Evolutionary conservation across 106 monocot genomes (phyloP), one percentile per base, ranked within the genome.

Genomic region (Apostasia shenzhenica): DNA sequence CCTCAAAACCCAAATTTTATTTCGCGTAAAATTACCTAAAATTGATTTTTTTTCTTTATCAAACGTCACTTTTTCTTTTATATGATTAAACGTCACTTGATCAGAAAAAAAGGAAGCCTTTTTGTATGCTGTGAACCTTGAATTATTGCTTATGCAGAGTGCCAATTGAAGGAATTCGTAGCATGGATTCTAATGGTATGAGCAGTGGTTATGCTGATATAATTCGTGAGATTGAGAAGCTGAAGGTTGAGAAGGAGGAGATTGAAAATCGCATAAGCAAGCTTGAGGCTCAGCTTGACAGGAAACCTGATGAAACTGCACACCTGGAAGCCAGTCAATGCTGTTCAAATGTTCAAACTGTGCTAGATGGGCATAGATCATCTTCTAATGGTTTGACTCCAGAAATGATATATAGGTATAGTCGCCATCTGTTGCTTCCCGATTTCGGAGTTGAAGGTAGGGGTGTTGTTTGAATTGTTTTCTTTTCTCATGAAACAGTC

Each of bases 351-450:
- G 53, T 1, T 49, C 10, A 1, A 38, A 46, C 53, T 14, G 44
- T 45, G 10, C 2, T 48, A 40, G 52, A 44, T 42, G 66, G 54
- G 1, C 61, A 49, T 3, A 8, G 37, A n/a, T 45, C 2, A 14
- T 56, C 43, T 42, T 48, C 26, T 48, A 69, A 81, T 55, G 87
- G 86, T 0, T 67, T 97, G 69, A 83, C 75, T n/a, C 61, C 76
- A 45, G 85, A 87, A 26, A 92, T 89, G 92, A 81, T 97, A 53
- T 79, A 87, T 55, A 76, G 97, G 68, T 97, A 89, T 69, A 97
- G 97, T 70, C 89, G 97, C 37, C 97, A 92, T 63, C 82, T 97
- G 41, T 48, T 97, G 40, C 86, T 97, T 9, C 92, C 92, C n/a
- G 61, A 76, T 74, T 97, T 97, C 45, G 97, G 97, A 2, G 97